These are phyloP conservation scores for Pseudogymnoascus sp. DNA, from an alignment of 2,329 filamentous ascomycete genomes.

Conservation along the genomic window DNA sequence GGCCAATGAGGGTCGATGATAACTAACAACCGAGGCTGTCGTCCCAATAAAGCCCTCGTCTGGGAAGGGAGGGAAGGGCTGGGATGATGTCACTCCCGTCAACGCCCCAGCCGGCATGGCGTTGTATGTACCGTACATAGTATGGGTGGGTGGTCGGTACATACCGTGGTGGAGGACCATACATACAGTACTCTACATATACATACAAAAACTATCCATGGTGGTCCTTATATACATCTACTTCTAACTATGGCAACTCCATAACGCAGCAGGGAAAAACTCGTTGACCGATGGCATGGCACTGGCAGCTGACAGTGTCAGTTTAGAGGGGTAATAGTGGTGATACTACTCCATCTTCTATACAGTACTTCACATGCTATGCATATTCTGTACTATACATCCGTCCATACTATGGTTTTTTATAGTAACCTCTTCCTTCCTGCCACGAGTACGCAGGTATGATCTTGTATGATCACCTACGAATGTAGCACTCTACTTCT, in stretches of 20 bases:
- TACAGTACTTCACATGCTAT: too few relatives aligned
- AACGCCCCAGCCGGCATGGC: too few relatives aligned
- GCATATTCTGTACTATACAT: too few relatives aligned
- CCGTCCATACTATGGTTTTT: background rate
- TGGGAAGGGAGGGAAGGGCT: background rate
- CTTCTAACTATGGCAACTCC: too few relatives aligned
- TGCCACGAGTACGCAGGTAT: background rate
- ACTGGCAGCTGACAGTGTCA: background rate
- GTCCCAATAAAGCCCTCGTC: slow-evolving; percentile 7
- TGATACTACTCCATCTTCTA: background rate
- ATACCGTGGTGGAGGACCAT: too few relatives aligned
- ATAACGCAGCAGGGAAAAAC: background rate
- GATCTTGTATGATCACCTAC: background rate
- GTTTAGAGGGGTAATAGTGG: background rate
- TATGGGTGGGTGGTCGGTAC: too few relatives aligned
- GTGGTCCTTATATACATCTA: background rate
- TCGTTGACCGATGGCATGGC: background rate
- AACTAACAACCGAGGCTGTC: background rate
- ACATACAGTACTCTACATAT: too few relatives aligned
- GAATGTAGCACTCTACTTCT: background rate
- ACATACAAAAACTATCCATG: too few relatives aligned
- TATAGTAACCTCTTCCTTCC: background rate
- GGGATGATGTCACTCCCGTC: slow-evolving; percentile 4
- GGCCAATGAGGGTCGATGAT: background rate
- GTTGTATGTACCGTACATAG: too few relatives aligned